phyloP scores from a whole-genome alignment of 345 rosid genomes.

The Stellera chamaejasme region DNA sequence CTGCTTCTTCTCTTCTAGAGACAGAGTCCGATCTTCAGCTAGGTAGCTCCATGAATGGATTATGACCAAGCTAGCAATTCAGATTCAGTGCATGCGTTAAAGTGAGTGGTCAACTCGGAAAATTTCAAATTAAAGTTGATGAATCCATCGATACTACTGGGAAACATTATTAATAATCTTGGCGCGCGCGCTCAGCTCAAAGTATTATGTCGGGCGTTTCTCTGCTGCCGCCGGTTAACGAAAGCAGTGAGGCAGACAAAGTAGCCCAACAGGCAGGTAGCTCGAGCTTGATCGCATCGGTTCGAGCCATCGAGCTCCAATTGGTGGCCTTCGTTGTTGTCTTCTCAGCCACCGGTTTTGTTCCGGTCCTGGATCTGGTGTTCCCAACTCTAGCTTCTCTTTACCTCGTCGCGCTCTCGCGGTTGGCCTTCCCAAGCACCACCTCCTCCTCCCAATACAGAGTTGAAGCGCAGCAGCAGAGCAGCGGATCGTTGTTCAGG shows the following conservation, averaged over 20 bases:
- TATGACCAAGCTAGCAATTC: too few species aligned
- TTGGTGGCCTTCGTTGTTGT: slow-evolving; percentile 84
- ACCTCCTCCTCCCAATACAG: slow-evolving; percentile 17
- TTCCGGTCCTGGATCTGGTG: slow-evolving; percentile 67
- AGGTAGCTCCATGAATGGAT: too few species aligned
- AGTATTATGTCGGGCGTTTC: slow-evolving; percentile 62
- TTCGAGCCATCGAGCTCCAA: slow-evolving; percentile 79
- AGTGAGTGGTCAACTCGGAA: too few species aligned
- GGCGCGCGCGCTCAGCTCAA: too few species aligned
- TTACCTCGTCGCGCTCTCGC: slow-evolving; percentile 48
- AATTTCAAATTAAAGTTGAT: too few species aligned
- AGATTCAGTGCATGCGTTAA: too few species aligned
- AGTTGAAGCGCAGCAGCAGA: slow-evolving; percentile 40
- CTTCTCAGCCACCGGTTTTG: slow-evolving; percentile 83
- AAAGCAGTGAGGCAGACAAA: slow-evolving; percentile 20
- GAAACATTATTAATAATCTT: too few species aligned
- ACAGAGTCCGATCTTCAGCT: too few species aligned
- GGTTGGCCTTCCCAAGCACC: slow-evolving; percentile 53
- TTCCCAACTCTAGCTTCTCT: slow-evolving; percentile 70
- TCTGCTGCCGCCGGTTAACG: slow-evolving; percentile 49
- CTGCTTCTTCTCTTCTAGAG: too few species aligned
- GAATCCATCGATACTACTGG: too few species aligned
- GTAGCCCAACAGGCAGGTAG: slow-evolving; percentile 21
- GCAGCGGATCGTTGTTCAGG: slow-evolving; percentile 45
- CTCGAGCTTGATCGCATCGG: slow-evolving; percentile 65